Evolutionary conservation across 1,284 basidiomycete genomes (phyloP), one percentile per base, ranked within the genome.

Genomic region (Fomes fomentarius): DNA sequence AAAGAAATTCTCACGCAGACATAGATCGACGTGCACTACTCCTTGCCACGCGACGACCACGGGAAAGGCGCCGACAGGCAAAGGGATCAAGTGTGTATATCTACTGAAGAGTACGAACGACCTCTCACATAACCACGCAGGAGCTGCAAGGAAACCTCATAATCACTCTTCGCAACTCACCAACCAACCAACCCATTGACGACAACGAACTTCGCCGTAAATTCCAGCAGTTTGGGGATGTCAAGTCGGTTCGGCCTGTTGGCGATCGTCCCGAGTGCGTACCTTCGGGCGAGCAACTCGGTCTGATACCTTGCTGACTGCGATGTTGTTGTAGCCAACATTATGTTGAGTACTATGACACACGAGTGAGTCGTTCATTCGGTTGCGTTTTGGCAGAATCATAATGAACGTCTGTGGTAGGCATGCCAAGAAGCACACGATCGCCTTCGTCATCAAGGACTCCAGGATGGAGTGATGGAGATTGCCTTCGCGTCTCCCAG

Each of bases 1-100:
- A 40, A 3, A 40, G 24, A 4, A 24, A 0, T 11, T 22, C 6
- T 24, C n/a, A 14, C 38, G 5, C 6, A 10, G 5, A 24, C 38
- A 40, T 40, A 96, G 91, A 96, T 98, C 70, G 96, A 99, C 76
- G 96, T 99, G 0, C 96, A 99, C 71, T 99, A 95, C 74, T 96
- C 93, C 25, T 76, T 99, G 34, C 96, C 96, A 4, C 88, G 93
- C 57, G 93, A 92, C 63, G 94, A 98, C 52, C 87, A 89, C 56
- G 70, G 76, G 50, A 82, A 84, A 63, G 84, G 87, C 26, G 86
- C 83, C 49, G 91, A 94, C 51, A 82, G 87, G 40, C 93, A 96
- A 46, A 95, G 91, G 71, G 96, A 95, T 69, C 94, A 94, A 73
- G 92, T 90, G 63, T 60, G 77, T 65, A 11, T 8, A 31, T 15